A percentile compares a stretch with the other conserved stretches of the same genome.
Conservation (phyloP, 352 stramenopile genomes). For the Phytophthora constricta region DNA sequence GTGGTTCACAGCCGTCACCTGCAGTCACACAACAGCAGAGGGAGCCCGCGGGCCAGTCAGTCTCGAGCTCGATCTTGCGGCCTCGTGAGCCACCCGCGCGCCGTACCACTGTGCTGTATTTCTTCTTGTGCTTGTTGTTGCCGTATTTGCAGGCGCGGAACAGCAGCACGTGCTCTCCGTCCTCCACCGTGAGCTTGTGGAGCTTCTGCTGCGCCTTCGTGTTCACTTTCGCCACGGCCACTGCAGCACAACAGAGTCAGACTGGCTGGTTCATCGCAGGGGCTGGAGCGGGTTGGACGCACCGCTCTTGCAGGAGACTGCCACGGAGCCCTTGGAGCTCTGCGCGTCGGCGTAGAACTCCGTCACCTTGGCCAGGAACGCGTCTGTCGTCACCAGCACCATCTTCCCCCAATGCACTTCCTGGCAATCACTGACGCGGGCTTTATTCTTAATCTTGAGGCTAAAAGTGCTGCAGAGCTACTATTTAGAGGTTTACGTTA, state of each 20-base stretch:
- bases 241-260: conserved; percentile 23
- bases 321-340: conserved; percentile 56
- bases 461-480: not conserved
- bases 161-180: conserved; percentile 68
- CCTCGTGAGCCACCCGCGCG: not conserved
- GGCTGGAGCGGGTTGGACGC: conserved; percentile 10
- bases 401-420: conserved; percentile 29
- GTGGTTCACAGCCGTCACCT: conserved; percentile 70
- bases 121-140: conserved; percentile 91
- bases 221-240: conserved; percentile 46
- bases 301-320: conserved; percentile 78
- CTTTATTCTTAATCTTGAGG: not conserved
- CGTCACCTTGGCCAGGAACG: conserved; percentile 68
- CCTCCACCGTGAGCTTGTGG: conserved; percentile 43
- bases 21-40: not conserved
- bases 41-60: conserved; percentile 14
- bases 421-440: conserved; percentile 9
- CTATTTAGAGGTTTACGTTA: not conserved
- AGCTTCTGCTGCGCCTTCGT: conserved; percentile 43
- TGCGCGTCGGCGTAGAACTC: conserved; percentile 56
- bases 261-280: not conserved
- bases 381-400: conserved; percentile 64
- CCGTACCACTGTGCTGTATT: conserved; percentile 77
- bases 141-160: conserved; percentile 82
- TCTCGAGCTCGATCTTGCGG: not conserved